phyloP scores from a whole-genome alignment of 2,329 filamentous ascomycete species.

The Rhytidhysteron rufulum region DNA sequence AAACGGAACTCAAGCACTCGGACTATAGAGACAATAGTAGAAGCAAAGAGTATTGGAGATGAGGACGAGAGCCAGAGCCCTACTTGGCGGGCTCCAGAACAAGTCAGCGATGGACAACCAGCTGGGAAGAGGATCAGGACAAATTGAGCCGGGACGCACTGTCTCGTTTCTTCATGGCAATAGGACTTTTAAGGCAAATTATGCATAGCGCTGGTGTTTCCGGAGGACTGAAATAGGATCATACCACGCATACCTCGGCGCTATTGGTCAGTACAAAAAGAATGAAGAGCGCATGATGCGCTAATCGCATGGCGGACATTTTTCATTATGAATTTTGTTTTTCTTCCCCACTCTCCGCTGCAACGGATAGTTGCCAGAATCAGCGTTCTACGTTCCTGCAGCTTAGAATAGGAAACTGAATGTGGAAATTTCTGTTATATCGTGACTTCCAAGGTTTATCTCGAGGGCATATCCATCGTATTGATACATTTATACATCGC shows the following conservation, averaged over 20 bases:
- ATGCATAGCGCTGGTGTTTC: too few relatives aligned
- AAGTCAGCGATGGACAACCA: constrained; percentile 1
- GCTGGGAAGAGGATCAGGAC: constrained; percentile 2
- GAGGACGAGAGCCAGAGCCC: not conserved
- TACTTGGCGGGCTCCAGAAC: constrained; percentile 2
- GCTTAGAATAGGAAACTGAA: not conserved
- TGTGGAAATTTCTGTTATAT: not conserved
- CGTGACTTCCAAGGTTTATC: not conserved
- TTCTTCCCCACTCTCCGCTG: too few relatives aligned
- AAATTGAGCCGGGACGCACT: not conserved
- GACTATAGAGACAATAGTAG: not conserved
- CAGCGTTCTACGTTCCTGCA: too few relatives aligned
- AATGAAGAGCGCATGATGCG: too few relatives aligned
- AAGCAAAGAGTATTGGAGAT: not conserved
- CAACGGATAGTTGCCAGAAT: too few relatives aligned
- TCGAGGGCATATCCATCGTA: not conserved
- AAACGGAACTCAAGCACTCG: not conserved
- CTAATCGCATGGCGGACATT: too few relatives aligned
- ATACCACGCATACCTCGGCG: too few relatives aligned
- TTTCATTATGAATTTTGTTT: too few relatives aligned
- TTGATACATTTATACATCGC: constrained; percentile 6
- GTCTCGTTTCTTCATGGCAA: too few relatives aligned
- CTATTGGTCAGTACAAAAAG: too few relatives aligned
- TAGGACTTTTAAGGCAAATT: too few relatives aligned
- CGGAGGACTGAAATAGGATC: too few relatives aligned